phyloP scores from a whole-genome alignment of 129 eudicot species.

The Arctium lappa region DNA sequence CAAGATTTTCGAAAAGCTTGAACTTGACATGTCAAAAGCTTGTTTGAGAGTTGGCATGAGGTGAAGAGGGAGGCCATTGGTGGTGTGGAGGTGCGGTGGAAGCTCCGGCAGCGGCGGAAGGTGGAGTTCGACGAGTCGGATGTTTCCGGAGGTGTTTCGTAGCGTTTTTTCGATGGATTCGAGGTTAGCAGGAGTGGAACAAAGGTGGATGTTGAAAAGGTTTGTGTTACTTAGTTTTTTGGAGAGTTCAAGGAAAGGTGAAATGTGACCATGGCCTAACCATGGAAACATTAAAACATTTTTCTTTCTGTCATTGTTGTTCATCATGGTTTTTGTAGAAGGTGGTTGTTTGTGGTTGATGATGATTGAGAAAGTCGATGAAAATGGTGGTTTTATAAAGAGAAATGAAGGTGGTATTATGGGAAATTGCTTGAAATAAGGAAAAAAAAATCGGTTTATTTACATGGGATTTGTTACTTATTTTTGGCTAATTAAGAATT shows the following conservation, averaged over 20 bases:
- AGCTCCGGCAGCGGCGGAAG: slow-evolving; percentile 1
- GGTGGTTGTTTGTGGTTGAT: background rate
- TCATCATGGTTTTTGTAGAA: background rate
- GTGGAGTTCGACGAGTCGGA: background rate
- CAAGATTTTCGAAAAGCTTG: slow-evolving; percentile 10
- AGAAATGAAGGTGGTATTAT: background rate
- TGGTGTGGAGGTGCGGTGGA: slow-evolving; percentile 19
- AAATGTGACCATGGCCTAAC: slow-evolving; percentile 38
- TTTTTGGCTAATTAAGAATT: no score
- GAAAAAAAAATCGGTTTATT: background rate
- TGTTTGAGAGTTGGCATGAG: slow-evolving; percentile 32
- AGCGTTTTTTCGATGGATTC: background rate
- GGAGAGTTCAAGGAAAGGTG: slow-evolving; percentile 35
- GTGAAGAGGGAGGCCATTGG: slow-evolving; percentile 34
- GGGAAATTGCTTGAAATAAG: background rate
- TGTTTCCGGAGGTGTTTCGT: background rate
- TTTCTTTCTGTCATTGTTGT: background rate
- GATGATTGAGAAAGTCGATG: background rate
- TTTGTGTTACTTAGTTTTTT: slow-evolving; percentile 20
- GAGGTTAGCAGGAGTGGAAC: slow-evolving; percentile 35
- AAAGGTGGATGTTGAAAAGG: slow-evolving; percentile 25
- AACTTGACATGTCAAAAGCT: slow-evolving; percentile 27
- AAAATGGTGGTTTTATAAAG: background rate
- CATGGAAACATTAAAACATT: slow-evolving; percentile 22
- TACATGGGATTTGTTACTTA: background rate